Evolutionary conservation across 495 filamentous ascomycete species (phyloP).

Genomic region (Wilcoxina mikolae): DNA sequence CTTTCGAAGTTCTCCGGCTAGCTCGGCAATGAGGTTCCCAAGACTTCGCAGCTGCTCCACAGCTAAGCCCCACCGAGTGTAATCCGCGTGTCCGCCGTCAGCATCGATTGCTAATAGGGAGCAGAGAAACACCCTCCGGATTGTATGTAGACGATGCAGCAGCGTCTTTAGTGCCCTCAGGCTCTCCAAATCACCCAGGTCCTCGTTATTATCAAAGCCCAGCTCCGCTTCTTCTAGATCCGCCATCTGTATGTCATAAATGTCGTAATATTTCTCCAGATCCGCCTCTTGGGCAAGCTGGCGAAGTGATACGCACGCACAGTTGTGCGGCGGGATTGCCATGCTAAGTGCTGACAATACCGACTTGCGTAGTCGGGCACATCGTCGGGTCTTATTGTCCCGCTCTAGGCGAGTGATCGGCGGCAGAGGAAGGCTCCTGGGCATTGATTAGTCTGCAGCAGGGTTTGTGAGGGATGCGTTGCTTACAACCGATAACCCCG

Average conservation of each 20-base stretch:
- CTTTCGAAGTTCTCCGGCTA: slow-evolving; percentile 41
- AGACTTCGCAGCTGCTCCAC: slow-evolving; percentile 58
- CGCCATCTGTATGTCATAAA: slow-evolving; percentile 72
- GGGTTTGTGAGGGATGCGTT: background rate
- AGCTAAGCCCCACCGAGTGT: slow-evolving; percentile 61
- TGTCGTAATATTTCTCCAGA: slow-evolving; percentile 77
- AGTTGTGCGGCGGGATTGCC: slow-evolving; percentile 53
- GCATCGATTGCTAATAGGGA: slow-evolving; percentile 74
- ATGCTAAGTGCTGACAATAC: slow-evolving; percentile 53
- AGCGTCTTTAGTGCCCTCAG: slow-evolving; percentile 63
- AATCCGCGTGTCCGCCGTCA: slow-evolving; percentile 67
- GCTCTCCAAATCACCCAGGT: slow-evolving; percentile 61
- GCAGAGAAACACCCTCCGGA: slow-evolving; percentile 71
- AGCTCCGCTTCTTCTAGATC: slow-evolving; percentile 56
- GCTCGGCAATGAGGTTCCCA: slow-evolving; percentile 42
- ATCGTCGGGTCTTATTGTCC: slow-evolving; percentile 59
- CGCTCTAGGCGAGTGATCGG: slow-evolving; percentile 74
- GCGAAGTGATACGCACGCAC: slow-evolving; percentile 50
- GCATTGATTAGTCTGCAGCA: background rate
- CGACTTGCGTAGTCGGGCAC: slow-evolving; percentile 57
- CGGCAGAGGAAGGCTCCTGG: slow-evolving; percentile 67
- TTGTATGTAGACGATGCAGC: slow-evolving; percentile 61
- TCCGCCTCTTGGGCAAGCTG: slow-evolving; percentile 61
- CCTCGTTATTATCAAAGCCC: slow-evolving; percentile 44
- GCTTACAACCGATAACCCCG: slow-evolving; percentile 81